Evolutionary conservation across 2,329 filamentous ascomycete species (phyloP).

Genomic region (Amauroascus verrucosus): DNA sequence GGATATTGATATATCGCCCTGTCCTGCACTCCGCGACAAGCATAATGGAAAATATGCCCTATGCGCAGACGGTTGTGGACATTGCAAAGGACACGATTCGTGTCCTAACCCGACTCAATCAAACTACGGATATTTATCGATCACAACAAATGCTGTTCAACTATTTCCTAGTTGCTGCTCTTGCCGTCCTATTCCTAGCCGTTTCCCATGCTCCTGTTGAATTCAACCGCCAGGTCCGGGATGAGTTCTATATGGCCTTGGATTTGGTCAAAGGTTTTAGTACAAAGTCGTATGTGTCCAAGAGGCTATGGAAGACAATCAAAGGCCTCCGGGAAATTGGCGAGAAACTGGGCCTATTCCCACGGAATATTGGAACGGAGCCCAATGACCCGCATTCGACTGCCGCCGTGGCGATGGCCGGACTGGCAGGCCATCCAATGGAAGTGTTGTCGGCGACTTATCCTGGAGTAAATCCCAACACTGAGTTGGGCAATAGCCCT

Average conservation of each 20-base stretch:
- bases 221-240: slow-evolving; percentile 50
- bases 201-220: slow-evolving; percentile 54
- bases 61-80: slow-evolving; percentile 60
- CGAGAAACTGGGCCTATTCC: slow-evolving; percentile 48
- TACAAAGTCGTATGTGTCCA: slow-evolving; percentile 51
- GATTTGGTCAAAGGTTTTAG: slow-evolving; percentile 54
- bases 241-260: slow-evolving; percentile 58
- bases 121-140: slow-evolving; percentile 53
- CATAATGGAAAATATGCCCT: slow-evolving; percentile 63
- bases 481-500: slow-evolving; percentile 44
- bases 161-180: slow-evolving; percentile 54
- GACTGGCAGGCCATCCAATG: slow-evolving; percentile 52
- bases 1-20: slow-evolving; percentile 78
- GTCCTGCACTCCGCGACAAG: slow-evolving; percentile 74
- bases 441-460: slow-evolving; percentile 45
- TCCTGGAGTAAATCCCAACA: slow-evolving; percentile 22
- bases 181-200: slow-evolving; percentile 55
- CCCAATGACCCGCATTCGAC: slow-evolving; percentile 49
- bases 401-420: slow-evolving; percentile 56
- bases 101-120: slow-evolving; percentile 51
- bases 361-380: slow-evolving; percentile 30
- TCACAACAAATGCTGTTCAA: slow-evolving; percentile 57
- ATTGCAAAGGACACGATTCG: slow-evolving; percentile 56
- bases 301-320: slow-evolving; percentile 55
- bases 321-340: slow-evolving; percentile 53